phyloP scores from a whole-genome alignment of 2,329 filamentous ascomycete species.

The Colletotrichum theobromicola region DNA sequence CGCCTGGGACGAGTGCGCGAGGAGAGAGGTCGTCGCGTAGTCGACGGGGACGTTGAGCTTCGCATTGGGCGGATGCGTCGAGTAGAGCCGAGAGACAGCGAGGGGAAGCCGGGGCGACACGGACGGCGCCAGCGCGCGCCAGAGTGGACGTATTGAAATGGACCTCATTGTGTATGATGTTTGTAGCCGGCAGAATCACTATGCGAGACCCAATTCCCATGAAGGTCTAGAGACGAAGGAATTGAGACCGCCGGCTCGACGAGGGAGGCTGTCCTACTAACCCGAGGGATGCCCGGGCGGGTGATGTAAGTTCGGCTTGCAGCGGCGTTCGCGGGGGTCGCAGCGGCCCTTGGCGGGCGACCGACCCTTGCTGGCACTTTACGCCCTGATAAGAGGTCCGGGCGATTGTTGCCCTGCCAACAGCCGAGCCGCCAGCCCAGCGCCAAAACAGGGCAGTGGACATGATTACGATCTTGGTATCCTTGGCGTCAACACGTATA shows the following conservation, averaged over 20 bases:
- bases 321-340: slow-evolving; percentile 25
- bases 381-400: slow-evolving; percentile 27
- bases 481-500: slow-evolving; percentile 10
- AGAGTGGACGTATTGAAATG: slow-evolving; percentile 9
- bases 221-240: neutral
- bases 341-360: slow-evolving; percentile 5
- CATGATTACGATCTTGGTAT: slow-evolving; percentile 13
- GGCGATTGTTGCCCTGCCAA: slow-evolving; percentile 48
- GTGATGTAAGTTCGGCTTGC: slow-evolving; percentile 27
- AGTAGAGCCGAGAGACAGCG: slow-evolving; percentile 44
- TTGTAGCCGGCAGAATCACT: neutral
- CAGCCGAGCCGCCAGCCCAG: slow-evolving; percentile 28
- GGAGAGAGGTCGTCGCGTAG: slow-evolving; percentile 80
- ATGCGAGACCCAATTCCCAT: neutral
- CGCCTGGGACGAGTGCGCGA: slow-evolving; percentile 79
- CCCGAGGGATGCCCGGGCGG: slow-evolving; percentile 8
- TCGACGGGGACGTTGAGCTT: slow-evolving; percentile 86
- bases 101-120: slow-evolving; percentile 8
- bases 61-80: slow-evolving; percentile 63
- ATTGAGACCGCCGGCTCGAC: slow-evolving; percentile 1
- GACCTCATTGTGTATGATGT: slow-evolving; percentile 12
- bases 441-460: slow-evolving; percentile 24
- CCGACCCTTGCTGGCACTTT: slow-evolving; percentile 3
- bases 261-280: slow-evolving; percentile 12
- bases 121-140: slow-evolving; percentile 16